Evolutionary conservation across 306 rosid genomes (phyloP).

Genomic region (Spatholobus suberectus): DNA sequence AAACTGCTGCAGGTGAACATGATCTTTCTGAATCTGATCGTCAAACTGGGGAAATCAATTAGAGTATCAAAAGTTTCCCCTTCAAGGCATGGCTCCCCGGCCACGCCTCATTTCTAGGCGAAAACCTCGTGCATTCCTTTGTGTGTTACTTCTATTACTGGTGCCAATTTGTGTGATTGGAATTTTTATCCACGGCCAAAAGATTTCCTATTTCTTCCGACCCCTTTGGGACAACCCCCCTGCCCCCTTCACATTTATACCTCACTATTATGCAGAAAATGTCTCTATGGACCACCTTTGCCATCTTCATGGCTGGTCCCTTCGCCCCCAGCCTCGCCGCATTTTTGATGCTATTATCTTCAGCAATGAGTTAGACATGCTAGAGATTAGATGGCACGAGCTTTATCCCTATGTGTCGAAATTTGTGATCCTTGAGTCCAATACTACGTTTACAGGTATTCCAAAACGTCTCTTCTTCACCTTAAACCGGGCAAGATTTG

Average conservation of each 20-base stretch:
- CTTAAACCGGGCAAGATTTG: constrained; percentile 53
- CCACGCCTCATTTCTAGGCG: constrained; percentile 52
- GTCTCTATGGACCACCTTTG: constrained; percentile 82
- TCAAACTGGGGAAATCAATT: constrained; percentile 46
- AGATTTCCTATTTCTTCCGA: constrained; percentile 76
- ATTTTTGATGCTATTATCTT: constrained; percentile 82
- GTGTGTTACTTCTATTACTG: constrained; percentile 48
- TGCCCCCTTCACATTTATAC: constrained; percentile 59
- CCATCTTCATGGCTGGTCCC: constrained; percentile 85
- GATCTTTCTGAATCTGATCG: constrained; percentile 34
- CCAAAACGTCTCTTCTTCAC: constrained; percentile 72
- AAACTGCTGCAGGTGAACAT: constrained; percentile 59
- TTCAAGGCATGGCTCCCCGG: constrained; percentile 53
- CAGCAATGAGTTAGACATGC: constrained; percentile 88
- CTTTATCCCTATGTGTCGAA: constrained; percentile 76
- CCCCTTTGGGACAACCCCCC: constrained; percentile 95
- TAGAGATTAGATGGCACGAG: constrained; percentile 88
- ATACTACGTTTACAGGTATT: constrained; percentile 87
- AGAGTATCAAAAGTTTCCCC: constrained; percentile 27
- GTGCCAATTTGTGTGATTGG: constrained; percentile 60
- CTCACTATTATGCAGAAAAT: constrained; percentile 94
- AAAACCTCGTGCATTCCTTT: constrained; percentile 51
- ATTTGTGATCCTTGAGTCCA: constrained; percentile 81
- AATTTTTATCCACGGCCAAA: constrained; percentile 51
- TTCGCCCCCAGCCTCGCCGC: constrained; percentile 70